Evolutionary conservation across 371 early-diverging fungal genomes (phyloP).

Genomic region (Zancudomyces culisetae): DNA sequence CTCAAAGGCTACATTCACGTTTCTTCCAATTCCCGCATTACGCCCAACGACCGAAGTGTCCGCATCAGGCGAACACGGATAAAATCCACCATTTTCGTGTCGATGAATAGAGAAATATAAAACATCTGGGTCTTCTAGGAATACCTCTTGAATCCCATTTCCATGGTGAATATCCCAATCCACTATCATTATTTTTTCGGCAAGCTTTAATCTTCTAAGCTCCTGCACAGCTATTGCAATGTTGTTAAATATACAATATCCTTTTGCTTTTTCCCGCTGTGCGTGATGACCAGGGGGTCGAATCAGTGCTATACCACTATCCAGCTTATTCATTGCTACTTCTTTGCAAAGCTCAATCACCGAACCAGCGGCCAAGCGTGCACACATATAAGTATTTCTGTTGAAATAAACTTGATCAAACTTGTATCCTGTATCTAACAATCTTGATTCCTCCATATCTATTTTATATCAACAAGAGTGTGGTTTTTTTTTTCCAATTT

Average conservation of each 20-base stretch:
- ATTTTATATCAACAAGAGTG: neutral
- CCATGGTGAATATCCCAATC: constrained; percentile 97
- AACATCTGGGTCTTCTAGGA: constrained; percentile 51
- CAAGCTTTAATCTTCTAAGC: constrained; percentile 24
- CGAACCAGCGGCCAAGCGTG: constrained; percentile 49
- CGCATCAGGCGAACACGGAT: constrained; percentile 42
- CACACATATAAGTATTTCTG: constrained; percentile 35
- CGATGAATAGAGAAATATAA: constrained; percentile 74
- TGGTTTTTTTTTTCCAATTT: neutral
- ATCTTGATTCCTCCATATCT: constrained; percentile 9
- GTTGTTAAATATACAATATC: constrained; percentile 82
- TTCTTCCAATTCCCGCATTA: constrained; percentile 44
- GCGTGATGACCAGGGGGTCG: constrained; percentile 88
- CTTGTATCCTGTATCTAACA: constrained; percentile 19
- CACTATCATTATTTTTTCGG: constrained; percentile 49
- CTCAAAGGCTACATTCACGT: constrained; percentile 79
- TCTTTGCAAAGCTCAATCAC: constrained; percentile 48
- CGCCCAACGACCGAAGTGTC: constrained; percentile 34
- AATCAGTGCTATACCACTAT: constrained; percentile 68
- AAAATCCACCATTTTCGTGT: constrained; percentile 55
- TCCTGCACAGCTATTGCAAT: constrained; percentile 62
- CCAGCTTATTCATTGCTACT: constrained; percentile 37
- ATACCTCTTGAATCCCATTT: constrained; percentile 74
- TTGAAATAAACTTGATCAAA: constrained; percentile 56
- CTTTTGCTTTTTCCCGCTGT: constrained; percentile 41